Conservation (phyloP, 805 yeast genomes). For the Schwanniomyces yamadae region DNA sequence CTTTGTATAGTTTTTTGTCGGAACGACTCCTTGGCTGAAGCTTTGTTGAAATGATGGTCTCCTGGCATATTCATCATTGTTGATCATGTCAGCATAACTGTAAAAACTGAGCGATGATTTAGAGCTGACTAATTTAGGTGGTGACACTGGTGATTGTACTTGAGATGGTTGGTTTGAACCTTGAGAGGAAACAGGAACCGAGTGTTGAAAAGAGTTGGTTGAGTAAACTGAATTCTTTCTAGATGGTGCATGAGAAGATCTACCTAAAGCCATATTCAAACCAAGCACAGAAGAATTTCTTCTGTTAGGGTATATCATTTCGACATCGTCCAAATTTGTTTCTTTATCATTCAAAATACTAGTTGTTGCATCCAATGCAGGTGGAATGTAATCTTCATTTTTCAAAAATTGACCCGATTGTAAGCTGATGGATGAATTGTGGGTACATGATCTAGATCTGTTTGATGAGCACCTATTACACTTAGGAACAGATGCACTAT, state of each 20-base stretch:
- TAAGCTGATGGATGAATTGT: conserved; percentile 24
- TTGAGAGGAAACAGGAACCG: background rate
- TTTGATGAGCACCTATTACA: conserved; percentile 12
- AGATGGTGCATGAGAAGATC: conserved; percentile 34
- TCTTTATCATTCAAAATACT: conserved; percentile 59
- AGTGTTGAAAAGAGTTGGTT: conserved; percentile 16
- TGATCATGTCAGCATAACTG: conserved; percentile 78
- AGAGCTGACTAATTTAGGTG: conserved; percentile 38
- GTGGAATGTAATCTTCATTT: conserved; percentile 70
- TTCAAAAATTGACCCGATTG: conserved; percentile 25
- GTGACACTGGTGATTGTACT: conserved; percentile 32
- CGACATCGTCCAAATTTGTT: conserved; percentile 66
- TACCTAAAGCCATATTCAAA: conserved; percentile 48
- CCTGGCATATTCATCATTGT: conserved; percentile 62
- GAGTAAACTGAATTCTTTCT: conserved; percentile 37
- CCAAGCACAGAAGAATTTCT: conserved; percentile 55
- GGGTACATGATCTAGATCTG: conserved; percentile 20
- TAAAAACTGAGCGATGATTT: conserved; percentile 52
- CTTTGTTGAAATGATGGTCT: conserved; percentile 53
- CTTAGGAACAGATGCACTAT: conserved; percentile 8
- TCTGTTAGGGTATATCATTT: conserved; percentile 60
- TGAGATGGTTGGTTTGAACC: conserved; percentile 6
- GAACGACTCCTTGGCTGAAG: conserved; percentile 8
- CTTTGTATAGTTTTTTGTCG: background rate
- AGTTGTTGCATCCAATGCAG: conserved; percentile 77